phyloP scores from a whole-genome alignment of 176 grass and related monocot genomes.

The Cymbopogon citratus region DNA sequence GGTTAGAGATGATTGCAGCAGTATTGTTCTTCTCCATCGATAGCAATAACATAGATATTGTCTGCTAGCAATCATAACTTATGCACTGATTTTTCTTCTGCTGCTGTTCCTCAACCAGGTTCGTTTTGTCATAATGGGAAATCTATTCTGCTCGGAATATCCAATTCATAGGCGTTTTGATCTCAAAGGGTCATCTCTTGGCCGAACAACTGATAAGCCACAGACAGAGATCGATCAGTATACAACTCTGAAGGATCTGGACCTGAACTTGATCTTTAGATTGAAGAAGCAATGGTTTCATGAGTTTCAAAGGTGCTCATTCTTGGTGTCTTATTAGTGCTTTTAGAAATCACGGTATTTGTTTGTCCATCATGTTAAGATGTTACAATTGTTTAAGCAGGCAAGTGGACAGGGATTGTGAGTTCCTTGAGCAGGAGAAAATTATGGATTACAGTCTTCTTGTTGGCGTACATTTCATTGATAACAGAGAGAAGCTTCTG shows the following conservation, averaged over 20 bases:
- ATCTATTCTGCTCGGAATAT: conserved; percentile 81
- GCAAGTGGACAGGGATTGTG: conserved; percentile 96
- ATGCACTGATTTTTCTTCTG: conserved; percentile 22
- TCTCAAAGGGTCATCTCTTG: conserved; percentile 97
- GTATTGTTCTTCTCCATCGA: conserved; percentile 25
- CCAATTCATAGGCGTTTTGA: conserved; percentile 91
- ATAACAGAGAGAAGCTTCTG: conserved; percentile 37
- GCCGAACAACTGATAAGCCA: conserved; percentile 81
- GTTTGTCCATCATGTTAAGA: background rate
- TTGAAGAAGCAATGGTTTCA: conserved; percentile 84
- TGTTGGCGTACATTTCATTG: conserved; percentile 84
- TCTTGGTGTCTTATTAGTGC: background rate
- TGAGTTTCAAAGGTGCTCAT: conserved; percentile 82
- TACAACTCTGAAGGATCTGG: conserved; percentile 96
- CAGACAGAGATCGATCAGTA: conserved; percentile 88
- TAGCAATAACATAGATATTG: background rate
- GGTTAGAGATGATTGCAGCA: conserved; percentile 46
- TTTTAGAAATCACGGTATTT: background rate
- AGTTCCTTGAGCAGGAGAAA: conserved; percentile 94
- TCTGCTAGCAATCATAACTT: background rate
- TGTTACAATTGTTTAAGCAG: conserved; percentile 41
- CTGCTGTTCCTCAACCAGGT: conserved; percentile 41
- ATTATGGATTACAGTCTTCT: conserved; percentile 99
- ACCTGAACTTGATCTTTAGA: conserved; percentile 98
- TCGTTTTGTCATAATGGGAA: conserved; percentile 99